These are phyloP conservation scores for Entophlyctis luteolus DNA, from an alignment of 192 early-diverging fungal genomes.

Conservation along the genomic window DNA sequence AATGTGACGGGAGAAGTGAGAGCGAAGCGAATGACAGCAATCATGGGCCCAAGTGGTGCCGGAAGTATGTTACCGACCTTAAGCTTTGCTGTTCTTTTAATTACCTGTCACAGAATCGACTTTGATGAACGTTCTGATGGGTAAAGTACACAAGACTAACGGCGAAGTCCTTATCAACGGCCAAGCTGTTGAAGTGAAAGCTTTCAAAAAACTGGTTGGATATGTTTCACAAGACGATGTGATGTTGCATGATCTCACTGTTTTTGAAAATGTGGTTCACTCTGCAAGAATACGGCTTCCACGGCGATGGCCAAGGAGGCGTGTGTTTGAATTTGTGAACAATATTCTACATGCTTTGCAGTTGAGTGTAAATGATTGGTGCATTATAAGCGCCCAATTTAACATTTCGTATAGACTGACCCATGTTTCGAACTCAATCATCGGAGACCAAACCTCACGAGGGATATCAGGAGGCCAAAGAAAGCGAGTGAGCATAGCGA, in stretches of 20 bases:
- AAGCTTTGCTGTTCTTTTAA: slow-evolving; percentile 6
- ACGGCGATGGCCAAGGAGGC: slow-evolving; percentile 15
- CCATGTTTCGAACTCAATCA: slow-evolving; percentile 32
- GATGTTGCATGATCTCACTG: slow-evolving; percentile 65
- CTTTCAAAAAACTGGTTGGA: slow-evolving; percentile 66
- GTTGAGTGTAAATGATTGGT: neutral
- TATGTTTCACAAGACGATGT: slow-evolving; percentile 74
- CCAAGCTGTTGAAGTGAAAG: slow-evolving; percentile 49
- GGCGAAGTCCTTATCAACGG: slow-evolving; percentile 61
- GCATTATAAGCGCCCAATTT: neutral
- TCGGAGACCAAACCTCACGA: slow-evolving; percentile 70
- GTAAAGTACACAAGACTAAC: slow-evolving; percentile 50
- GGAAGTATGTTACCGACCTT: no score
- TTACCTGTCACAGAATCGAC: slow-evolving; percentile 22
- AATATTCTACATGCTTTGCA: slow-evolving; percentile 27
- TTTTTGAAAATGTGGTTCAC: slow-evolving; percentile 59
- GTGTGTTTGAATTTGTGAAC: slow-evolving; percentile 29
- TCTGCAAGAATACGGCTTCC: slow-evolving; percentile 35
- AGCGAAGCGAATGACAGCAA: slow-evolving; percentile 55
- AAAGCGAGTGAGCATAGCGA: slow-evolving; percentile 74
- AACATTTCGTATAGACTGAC: slow-evolving; percentile 14
- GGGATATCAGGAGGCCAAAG: slow-evolving; percentile 87
- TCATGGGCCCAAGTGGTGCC: slow-evolving; percentile 53
- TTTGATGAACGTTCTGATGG: slow-evolving; percentile 56
- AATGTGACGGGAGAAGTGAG: slow-evolving; percentile 53